Evolutionary conservation across 108 stramenopile species (phyloP).

Genomic region (Skeletonema costatum): DNA sequence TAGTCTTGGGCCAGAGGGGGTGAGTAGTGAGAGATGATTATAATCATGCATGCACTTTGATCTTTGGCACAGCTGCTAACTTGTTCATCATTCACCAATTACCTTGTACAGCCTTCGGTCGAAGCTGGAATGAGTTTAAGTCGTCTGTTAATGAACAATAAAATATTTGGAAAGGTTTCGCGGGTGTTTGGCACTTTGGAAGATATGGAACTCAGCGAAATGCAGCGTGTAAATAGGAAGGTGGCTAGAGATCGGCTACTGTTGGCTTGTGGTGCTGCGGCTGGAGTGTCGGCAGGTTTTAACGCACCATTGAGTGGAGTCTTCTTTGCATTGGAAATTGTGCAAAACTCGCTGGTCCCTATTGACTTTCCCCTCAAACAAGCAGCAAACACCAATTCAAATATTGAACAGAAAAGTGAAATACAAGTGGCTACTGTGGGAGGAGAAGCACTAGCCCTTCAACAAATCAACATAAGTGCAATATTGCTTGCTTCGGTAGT

Average conservation of each 20-base stretch:
- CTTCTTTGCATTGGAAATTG: slow-evolving; percentile 92
- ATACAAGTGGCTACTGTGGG: slow-evolving; percentile 27
- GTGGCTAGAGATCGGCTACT: slow-evolving; percentile 65
- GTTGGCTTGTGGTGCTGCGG: slow-evolving; percentile 87
- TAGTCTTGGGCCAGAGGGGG: slow-evolving; percentile 89
- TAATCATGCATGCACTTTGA: background rate
- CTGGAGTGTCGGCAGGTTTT: slow-evolving; percentile 93
- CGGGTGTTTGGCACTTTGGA: slow-evolving; percentile 45
- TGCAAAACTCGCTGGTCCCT: slow-evolving; percentile 61
- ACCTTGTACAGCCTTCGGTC: slow-evolving; percentile 60
- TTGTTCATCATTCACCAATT: no score
- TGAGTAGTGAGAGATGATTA: background rate
- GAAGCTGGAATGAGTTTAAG: slow-evolving; percentile 79
- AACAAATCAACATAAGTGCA: slow-evolving; percentile 69
- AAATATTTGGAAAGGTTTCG: slow-evolving; percentile 20
- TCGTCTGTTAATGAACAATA: slow-evolving; percentile 54
- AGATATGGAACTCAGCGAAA: slow-evolving; percentile 32
- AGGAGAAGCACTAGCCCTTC: slow-evolving; percentile 44
- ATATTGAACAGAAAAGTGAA: slow-evolving; percentile 1
- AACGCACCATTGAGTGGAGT: slow-evolving; percentile 94
- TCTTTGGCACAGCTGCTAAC: background rate
- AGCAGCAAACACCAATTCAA: background rate
- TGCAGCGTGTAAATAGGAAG: slow-evolving; percentile 36
- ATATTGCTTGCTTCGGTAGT: slow-evolving; percentile 77
- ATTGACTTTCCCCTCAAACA: slow-evolving; percentile 30